phyloP scores from a whole-genome alignment of 2,329 filamentous ascomycete species.

The Tolypocladium guangdongense region DNA sequence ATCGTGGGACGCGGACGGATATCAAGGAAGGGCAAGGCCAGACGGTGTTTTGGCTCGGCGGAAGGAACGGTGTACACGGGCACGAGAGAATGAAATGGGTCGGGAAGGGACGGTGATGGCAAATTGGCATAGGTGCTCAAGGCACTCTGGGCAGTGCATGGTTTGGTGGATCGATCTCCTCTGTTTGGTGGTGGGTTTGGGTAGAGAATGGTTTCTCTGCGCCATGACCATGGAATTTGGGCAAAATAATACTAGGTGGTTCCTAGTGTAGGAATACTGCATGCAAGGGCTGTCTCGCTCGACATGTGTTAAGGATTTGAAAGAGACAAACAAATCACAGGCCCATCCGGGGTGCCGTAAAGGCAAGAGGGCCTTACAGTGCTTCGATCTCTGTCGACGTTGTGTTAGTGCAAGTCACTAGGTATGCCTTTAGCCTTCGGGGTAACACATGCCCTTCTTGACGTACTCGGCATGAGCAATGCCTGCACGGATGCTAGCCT shows the following conservation, averaged over 20 bases:
- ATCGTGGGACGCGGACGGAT: neutral
- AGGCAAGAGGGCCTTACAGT: conserved; percentile 49
- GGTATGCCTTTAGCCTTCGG: neutral
- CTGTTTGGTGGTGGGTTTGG: neutral
- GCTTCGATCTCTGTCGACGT: conserved; percentile 69
- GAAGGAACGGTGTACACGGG: neutral
- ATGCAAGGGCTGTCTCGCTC: neutral
- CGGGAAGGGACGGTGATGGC: neutral
- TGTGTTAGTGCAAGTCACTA: neutral
- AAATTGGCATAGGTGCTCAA: neutral
- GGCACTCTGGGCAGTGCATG: neutral
- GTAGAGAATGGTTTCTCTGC: neutral
- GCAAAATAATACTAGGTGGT: neutral
- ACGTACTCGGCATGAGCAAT: conserved; percentile 78
- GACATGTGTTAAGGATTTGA: neutral
- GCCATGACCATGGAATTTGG: neutral
- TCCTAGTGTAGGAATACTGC: neutral
- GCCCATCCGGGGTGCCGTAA: neutral
- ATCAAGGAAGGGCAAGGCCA: neutral
- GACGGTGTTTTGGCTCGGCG: no score
- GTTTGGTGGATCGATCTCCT: neutral
- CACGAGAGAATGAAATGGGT: neutral
- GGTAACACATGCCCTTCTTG: conserved; percentile 60
- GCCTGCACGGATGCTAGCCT: conserved; percentile 62
- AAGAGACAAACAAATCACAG: neutral